Percentiles rank a stretch among this genome's conserved stretches.
Conservation (phyloP, 352 stramenopile species). For the Pythium phragmitis region DNA sequence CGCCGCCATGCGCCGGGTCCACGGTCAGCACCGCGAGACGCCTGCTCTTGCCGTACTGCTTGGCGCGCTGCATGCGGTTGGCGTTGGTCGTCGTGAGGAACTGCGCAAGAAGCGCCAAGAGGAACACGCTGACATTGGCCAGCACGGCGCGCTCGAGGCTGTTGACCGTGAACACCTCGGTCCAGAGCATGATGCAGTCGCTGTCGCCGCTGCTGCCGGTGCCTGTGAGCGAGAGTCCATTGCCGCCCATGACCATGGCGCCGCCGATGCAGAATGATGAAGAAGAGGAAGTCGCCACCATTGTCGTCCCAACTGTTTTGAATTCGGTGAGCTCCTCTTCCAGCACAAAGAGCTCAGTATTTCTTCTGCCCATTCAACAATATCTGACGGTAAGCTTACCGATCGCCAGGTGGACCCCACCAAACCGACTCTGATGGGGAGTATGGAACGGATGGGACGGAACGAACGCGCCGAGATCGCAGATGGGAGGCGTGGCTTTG, state of each 20-base stretch:
- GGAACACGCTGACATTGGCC: conserved; percentile 47
- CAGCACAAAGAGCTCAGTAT: neutral
- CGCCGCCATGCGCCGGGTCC: conserved; percentile 15
- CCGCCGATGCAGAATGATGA: conserved; percentile 56
- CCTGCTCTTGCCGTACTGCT: conserved; percentile 29
- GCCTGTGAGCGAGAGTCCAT: conserved; percentile 53
- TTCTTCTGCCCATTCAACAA: conserved; percentile 28
- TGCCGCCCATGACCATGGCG: conserved; percentile 62
- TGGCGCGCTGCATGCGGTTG: conserved; percentile 46
- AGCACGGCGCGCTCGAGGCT: conserved; percentile 38
- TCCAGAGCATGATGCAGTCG: conserved; percentile 75
- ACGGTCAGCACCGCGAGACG: neutral
- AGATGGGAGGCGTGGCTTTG: no score
- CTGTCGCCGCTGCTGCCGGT: conserved; percentile 33
- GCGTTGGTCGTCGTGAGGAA: conserved; percentile 47
- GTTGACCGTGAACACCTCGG: conserved; percentile 52
- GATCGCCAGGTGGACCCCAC: neutral
- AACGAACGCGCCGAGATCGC: no score
- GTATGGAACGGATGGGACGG: no score
- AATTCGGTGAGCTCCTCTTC: neutral
- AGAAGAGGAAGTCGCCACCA: conserved; percentile 23
- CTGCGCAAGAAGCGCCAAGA: conserved; percentile 58
- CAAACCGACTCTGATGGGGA: no score
- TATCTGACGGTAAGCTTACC: conserved; percentile 28
- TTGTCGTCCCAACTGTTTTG: neutral